Evolutionary conservation across 2,329 filamentous ascomycete species (phyloP).

Genomic region (Clonostachys byssicola): DNA sequence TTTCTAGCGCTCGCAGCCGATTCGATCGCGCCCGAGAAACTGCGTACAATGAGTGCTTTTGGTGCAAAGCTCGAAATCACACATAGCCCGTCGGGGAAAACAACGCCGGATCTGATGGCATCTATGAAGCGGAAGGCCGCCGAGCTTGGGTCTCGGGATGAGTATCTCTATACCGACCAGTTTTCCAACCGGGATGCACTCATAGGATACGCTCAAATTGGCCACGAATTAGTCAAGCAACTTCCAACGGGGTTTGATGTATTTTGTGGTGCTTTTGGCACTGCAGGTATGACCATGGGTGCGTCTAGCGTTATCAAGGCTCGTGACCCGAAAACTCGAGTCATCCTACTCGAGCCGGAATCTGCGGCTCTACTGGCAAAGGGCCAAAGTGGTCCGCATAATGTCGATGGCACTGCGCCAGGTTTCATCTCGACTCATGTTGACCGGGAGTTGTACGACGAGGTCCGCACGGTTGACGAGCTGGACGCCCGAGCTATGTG

Average conservation of each 20-base stretch:
- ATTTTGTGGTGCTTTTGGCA: constrained; percentile 7
- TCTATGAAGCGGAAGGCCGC: not conserved
- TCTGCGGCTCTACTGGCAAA: not conserved
- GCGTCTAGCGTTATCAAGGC: constrained; percentile 2
- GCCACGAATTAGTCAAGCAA: constrained; percentile 3
- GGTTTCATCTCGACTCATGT: constrained; percentile 2
- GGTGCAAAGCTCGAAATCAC: constrained; percentile 6
- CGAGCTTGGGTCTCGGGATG: constrained; percentile 1
- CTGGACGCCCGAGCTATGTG: constrained; percentile 3
- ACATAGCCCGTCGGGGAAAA: constrained; percentile 3
- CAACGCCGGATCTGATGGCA: constrained; percentile 5
- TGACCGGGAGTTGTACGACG: constrained; percentile 2
- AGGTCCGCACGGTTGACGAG: constrained; percentile 1
- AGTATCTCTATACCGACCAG: constrained; percentile 3
- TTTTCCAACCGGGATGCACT: constrained; percentile 6
- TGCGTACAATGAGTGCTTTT: constrained; percentile 6
- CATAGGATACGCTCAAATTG: constrained; percentile 5
- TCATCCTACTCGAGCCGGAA: constrained; percentile 3
- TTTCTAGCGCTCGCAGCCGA: constrained; percentile 3
- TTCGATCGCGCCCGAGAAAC: constrained; percentile 5
- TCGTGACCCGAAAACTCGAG: not conserved
- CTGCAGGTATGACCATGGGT: constrained; percentile 6
- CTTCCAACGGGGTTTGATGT: constrained; percentile 4
- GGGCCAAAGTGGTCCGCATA: not conserved
- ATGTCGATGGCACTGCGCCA: constrained; percentile 2